Evolutionary conservation across 2,329 filamentous ascomycete species (phyloP).

Genomic region (Cytospora chrysosperma): DNA sequence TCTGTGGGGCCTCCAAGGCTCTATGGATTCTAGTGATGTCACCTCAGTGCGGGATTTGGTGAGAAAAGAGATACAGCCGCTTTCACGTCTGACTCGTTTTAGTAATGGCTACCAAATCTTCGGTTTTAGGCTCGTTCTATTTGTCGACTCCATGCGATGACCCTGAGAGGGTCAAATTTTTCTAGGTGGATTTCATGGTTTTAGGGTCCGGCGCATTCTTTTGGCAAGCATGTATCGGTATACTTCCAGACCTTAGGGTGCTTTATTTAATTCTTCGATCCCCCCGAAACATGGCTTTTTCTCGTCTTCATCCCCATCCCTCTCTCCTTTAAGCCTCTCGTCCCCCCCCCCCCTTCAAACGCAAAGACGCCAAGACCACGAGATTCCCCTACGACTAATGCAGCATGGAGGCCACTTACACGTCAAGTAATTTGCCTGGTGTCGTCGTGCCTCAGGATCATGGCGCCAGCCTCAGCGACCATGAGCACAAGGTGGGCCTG

Average conservation of each 20-base stretch:
- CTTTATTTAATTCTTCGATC: slow-evolving; percentile 7
- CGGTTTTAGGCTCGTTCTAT: background rate
- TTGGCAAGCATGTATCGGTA: slow-evolving; percentile 5
- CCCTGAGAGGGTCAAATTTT: background rate
- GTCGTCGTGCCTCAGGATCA: slow-evolving; percentile 19
- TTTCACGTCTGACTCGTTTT: background rate
- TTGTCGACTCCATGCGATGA: background rate
- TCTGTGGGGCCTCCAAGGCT: background rate
- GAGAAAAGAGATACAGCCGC: background rate
- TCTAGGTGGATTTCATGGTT: background rate
- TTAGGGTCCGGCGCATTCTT: background rate
- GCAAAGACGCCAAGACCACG: background rate
- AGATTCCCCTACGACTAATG: background rate
- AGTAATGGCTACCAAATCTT: background rate
- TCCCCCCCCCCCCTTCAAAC: too few relatives aligned
- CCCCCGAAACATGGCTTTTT: background rate
- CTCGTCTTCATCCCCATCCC: background rate
- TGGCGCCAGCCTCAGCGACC: slow-evolving; percentile 12
- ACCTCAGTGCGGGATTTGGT: background rate
- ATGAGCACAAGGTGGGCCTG: slow-evolving; percentile 11
- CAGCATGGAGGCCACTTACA: background rate
- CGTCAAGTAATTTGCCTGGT: slow-evolving; percentile 13
- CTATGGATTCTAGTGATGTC: background rate
- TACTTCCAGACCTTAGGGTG: background rate
- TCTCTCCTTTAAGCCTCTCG: background rate